Conservation (phyloP, 2,329 filamentous ascomycete species). For the Albifimbria verrucaria region DNA sequence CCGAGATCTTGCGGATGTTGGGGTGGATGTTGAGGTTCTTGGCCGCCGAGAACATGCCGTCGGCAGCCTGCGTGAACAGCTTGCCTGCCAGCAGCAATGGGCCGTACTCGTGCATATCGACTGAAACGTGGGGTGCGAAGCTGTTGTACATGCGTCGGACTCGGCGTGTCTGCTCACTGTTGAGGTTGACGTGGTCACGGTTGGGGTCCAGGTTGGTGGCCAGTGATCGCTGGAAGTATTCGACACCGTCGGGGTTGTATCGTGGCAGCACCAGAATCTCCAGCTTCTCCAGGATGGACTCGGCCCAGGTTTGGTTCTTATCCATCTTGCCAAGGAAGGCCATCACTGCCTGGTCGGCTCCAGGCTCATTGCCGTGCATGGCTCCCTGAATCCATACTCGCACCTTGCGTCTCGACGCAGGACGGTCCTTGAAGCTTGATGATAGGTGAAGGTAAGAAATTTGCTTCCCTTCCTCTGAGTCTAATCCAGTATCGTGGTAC, state of each 20-base stretch:
- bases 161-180: not conserved
- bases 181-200: not conserved
- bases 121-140: not conserved
- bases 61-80: not conserved
- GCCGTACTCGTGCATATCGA: not conserved
- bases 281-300: no score
- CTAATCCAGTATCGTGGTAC: no score
- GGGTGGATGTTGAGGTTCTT: not conserved
- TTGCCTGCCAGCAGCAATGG: not conserved
- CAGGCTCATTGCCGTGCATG: not conserved
- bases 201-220: not conserved
- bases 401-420: no score
- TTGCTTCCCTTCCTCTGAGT: no score
- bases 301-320: not conserved
- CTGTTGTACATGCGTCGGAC: not conserved
- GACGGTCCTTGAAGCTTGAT: not conserved
- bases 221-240: not conserved
- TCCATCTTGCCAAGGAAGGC: no score
- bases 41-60: not conserved
- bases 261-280: no score
- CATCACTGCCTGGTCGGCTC: no score
- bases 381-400: no score
- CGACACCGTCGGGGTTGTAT: not conserved
- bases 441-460: no score
- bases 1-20: not conserved